Conservation (phyloP, 345 rosid genomes). For the Camelina hispida region DNA sequence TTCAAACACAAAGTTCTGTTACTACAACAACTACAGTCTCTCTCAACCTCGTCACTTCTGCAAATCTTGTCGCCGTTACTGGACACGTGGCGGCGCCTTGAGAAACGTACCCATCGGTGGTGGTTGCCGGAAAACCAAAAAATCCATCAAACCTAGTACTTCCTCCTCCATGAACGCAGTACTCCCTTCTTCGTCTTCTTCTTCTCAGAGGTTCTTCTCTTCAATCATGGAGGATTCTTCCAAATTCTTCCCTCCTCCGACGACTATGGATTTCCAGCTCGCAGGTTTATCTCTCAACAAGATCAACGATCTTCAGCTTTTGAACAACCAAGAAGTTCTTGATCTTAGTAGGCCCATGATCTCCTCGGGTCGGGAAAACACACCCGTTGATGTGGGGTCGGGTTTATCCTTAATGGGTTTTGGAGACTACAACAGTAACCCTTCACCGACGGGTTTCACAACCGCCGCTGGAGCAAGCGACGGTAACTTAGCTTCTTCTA, state of each 20-base stretch:
- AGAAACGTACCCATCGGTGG: slow-evolving; percentile 91
- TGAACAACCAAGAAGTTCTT: slow-evolving; percentile 49
- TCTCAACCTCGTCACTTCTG: slow-evolving; percentile 88
- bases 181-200: slow-evolving; percentile 47
- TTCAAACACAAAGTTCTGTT: slow-evolving; percentile 87
- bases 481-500: slow-evolving; percentile 75
- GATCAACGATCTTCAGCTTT: slow-evolving; percentile 48
- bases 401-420: slow-evolving; percentile 60
- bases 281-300: slow-evolving; percentile 67
- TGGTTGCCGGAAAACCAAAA: slow-evolving; percentile 82
- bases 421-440: slow-evolving; percentile 40
- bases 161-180: slow-evolving; percentile 44
- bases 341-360: slow-evolving; percentile 47
- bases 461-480: slow-evolving; percentile 51
- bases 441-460: slow-evolving; percentile 44
- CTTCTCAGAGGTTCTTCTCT: slow-evolving; percentile 57
- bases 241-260: slow-evolving; percentile 59
- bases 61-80: slow-evolving; percentile 84
- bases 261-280: slow-evolving; percentile 83
- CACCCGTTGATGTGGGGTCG: slow-evolving; percentile 47
- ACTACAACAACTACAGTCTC: slow-evolving; percentile 93
- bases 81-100: slow-evolving; percentile 88
- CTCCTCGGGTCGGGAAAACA: slow-evolving; percentile 21
- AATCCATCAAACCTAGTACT: slow-evolving; percentile 47
- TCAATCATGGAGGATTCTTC: slow-evolving; percentile 61